Percentiles rank a stretch among this genome's conserved stretches.
Conservation (phyloP, 1,139 yeast species). For the Geotrichum histeridarum region DNA sequence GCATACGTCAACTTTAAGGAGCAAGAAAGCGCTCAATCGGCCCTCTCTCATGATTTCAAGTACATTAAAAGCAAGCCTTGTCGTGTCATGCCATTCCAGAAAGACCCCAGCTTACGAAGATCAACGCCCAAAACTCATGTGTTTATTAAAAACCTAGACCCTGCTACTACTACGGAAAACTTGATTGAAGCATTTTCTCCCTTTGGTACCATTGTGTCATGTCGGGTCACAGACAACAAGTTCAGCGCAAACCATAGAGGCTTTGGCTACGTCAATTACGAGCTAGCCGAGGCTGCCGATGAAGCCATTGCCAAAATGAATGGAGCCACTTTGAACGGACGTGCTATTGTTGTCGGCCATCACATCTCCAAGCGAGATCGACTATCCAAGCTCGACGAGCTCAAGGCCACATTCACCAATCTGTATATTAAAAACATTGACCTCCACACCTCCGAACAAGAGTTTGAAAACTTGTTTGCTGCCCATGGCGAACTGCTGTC, state of each 20-base stretch:
- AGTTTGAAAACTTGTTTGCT: constrained; percentile 67
- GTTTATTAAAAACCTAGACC: constrained; percentile 84
- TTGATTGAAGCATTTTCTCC: constrained; percentile 78
- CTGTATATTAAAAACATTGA: constrained; percentile 80
- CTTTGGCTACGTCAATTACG: constrained; percentile 90
- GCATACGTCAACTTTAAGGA: constrained; percentile 86
- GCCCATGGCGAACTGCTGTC: constrained; percentile 81
- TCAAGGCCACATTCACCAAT: constrained; percentile 80
- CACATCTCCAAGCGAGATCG: constrained; percentile 84
- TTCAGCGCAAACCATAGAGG: constrained; percentile 43
- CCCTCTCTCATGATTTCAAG: constrained; percentile 75
- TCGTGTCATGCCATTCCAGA: constrained; percentile 91
- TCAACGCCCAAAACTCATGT: constrained; percentile 48
- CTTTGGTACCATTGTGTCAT: constrained; percentile 83
- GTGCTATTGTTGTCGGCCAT: constrained; percentile 82
- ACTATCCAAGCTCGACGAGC: constrained; percentile 74
- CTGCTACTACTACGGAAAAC: constrained; percentile 71
- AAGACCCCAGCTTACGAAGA: constrained; percentile 81
- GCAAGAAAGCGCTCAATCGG: constrained; percentile 72
- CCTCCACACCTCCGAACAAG: constrained; percentile 33
- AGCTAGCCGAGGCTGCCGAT: constrained; percentile 68
- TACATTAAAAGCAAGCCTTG: constrained; percentile 81
- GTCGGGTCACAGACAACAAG: constrained; percentile 85
- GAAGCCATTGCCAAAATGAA: constrained; percentile 85
- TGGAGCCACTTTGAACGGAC: constrained; percentile 82